These are phyloP conservation scores for Gossypium davidsonii DNA, from an alignment of 441 rosid genomes.

Conservation along the genomic window DNA sequence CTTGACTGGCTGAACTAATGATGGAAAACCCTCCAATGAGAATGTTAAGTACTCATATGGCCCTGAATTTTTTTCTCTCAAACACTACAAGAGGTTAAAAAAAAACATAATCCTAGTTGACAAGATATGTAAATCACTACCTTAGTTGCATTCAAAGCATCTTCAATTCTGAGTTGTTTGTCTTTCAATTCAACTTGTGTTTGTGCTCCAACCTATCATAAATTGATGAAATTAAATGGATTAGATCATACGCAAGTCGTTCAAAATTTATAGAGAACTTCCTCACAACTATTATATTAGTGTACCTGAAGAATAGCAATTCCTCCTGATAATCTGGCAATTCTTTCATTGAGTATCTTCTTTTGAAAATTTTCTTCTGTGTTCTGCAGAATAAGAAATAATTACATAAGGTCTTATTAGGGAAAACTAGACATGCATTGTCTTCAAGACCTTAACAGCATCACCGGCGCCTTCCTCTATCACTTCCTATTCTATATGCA, in stretches of 20 bases:
- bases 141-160: constrained; percentile 95
- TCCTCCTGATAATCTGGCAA: constrained; percentile 77
- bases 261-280: neutral
- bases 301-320: constrained; percentile 79
- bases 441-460: neutral
- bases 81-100: neutral
- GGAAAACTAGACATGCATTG: neutral
- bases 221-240: constrained; percentile 11
- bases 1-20: neutral
- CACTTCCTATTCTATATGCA: neutral
- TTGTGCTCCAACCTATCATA: constrained; percentile 78
- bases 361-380: constrained; percentile 58
- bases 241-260: neutral
- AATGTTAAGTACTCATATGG: neutral
- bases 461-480: neutral
- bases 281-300: constrained; percentile 6
- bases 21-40: neutral
- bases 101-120: neutral
- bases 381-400: constrained; percentile 39
- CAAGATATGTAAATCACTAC: constrained; percentile 24
- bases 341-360: constrained; percentile 77
- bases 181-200: constrained; percentile 85
- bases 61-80: neutral
- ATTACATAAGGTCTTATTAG: neutral
- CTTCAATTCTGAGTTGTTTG: constrained; percentile 77